Evolutionary conservation across 768 basidiomycete species (phyloP).

Genomic region (Calocybe indica): DNA sequence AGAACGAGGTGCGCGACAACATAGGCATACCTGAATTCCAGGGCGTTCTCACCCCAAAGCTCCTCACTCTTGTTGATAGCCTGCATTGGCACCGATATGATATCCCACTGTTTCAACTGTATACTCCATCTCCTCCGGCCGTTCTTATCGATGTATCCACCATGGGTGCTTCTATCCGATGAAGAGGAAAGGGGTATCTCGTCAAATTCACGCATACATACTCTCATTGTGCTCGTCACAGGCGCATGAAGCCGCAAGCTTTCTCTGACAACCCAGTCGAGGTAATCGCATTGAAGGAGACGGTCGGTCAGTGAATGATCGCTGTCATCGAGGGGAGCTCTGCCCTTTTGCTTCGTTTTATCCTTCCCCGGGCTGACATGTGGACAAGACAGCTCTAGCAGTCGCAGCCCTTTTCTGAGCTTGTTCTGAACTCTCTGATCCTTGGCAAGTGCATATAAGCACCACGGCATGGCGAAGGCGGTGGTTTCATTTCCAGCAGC

Average conservation of each 20-base stretch:
- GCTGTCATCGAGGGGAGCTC: background rate
- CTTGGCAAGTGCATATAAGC: constrained; percentile 46
- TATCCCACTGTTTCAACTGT: constrained; percentile 41
- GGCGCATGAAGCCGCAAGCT: constrained; percentile 49
- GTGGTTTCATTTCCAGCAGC: constrained; percentile 64
- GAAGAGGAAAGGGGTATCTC: constrained; percentile 40
- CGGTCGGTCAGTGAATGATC: constrained; percentile 15
- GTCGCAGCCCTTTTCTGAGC: constrained; percentile 40
- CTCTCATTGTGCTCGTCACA: constrained; percentile 55
- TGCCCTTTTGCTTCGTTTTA: background rate
- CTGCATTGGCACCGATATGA: constrained; percentile 54
- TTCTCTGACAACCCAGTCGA: constrained; percentile 61
- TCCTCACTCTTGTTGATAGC: constrained; percentile 48
- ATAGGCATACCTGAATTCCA: constrained; percentile 43
- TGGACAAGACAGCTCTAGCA: constrained; percentile 3
- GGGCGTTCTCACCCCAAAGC: constrained; percentile 66
- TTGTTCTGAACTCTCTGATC: constrained; percentile 37
- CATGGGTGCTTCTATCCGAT: background rate
- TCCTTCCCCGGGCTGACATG: constrained; percentile 10
- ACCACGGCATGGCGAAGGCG: constrained; percentile 54
- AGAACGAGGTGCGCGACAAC: constrained; percentile 13
- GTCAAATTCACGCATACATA: constrained; percentile 42
- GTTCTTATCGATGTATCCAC: background rate
- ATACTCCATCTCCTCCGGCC: constrained; percentile 27
- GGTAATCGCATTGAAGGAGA: constrained; percentile 40